Evolutionary conservation across 495 filamentous ascomycete genomes (phyloP), one percentile per base, ranked within the genome.

Genomic region (Penicillium paradoxum): DNA sequence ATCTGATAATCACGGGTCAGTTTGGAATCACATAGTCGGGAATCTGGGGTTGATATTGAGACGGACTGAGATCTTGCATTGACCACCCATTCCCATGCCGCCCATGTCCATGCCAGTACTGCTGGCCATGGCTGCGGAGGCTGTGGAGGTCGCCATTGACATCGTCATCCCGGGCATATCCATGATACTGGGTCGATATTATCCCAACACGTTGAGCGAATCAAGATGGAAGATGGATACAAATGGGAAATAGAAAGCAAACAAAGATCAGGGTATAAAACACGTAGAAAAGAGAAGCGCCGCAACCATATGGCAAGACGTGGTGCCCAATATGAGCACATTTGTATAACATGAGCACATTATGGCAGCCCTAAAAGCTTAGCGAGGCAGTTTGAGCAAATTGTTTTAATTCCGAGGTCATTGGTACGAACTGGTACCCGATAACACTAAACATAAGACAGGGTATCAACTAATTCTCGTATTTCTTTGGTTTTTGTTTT

Each of bases 51-150:
- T 33, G 63, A 50, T 49, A 44, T 44, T 21, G 14, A n/a, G 34
- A 49, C 46, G 14, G 49, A 75, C 74, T 11, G 74, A 76, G 45
- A 79, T 73, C 51, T 76, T 68, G 66, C 75, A 78, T 27, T 34
- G 51, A 34, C 49, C 53, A 37, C 50, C 54, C 56, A 62, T 61
- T 18, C 51, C 44, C 55, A 74, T 67, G 62, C 74, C 76, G 30
- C 32, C 51, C 40, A 55, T 58, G 30, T 51, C 48, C 59, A 66
- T 64, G 14, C 50, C 55, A 4, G 37, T 47, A 49, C 57, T 59
- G 40, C 60, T 56, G 10, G 48, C 30, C 54, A 58, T 58, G 6
- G 29, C 25, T 9, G 39, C 39, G 6, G 41, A 27, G n/a, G 14
- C 7, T 43, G 24, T 43, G 2, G 41, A 17, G 3, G 24, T 43